phyloP scores from a whole-genome alignment of 2,329 filamentous ascomycete genomes.

The Emydomyces testavorans region DNA sequence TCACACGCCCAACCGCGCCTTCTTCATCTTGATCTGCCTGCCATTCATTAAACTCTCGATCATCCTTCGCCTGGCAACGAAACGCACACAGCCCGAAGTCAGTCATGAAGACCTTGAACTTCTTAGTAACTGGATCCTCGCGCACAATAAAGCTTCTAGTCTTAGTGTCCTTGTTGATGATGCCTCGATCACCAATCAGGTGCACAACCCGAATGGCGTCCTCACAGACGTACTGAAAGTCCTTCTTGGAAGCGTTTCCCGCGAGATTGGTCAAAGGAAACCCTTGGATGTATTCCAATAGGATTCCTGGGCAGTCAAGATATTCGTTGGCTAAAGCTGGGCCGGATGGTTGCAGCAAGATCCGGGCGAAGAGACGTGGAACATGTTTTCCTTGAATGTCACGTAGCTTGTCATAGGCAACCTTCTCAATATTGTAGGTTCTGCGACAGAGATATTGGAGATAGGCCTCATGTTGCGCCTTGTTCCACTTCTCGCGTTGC shows the following conservation, averaged over 20 bases:
- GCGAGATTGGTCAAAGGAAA: constrained; percentile 15
- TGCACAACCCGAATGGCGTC: constrained; percentile 18
- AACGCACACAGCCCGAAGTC: constrained; percentile 16
- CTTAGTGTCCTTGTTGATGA: constrained; percentile 19
- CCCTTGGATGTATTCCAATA: constrained; percentile 17
- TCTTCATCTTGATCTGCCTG: constrained; percentile 18
- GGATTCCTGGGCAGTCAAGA: constrained; percentile 16
- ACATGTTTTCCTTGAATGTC: constrained; percentile 18
- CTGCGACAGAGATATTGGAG: constrained; percentile 9
- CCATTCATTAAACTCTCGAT: constrained; percentile 13
- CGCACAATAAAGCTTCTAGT: constrained; percentile 17
- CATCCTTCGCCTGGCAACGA: constrained; percentile 14
- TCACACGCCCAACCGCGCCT: constrained; percentile 16
- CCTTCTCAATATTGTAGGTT: constrained; percentile 11
- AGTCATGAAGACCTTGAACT: constrained; percentile 15
- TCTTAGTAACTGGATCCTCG: neutral
- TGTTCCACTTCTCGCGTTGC: no score
- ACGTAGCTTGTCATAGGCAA: constrained; percentile 15
- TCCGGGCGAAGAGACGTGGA: constrained; percentile 15
- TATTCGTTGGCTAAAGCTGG: no score
- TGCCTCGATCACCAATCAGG: constrained; percentile 14
- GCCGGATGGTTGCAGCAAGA: no score
- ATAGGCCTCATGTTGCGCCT: no score
- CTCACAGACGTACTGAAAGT: constrained; percentile 19
- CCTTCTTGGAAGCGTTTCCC: constrained; percentile 8